Evolutionary conservation across 306 rosid genomes (phyloP).

Genomic region (Rosa lucieae): DNA sequence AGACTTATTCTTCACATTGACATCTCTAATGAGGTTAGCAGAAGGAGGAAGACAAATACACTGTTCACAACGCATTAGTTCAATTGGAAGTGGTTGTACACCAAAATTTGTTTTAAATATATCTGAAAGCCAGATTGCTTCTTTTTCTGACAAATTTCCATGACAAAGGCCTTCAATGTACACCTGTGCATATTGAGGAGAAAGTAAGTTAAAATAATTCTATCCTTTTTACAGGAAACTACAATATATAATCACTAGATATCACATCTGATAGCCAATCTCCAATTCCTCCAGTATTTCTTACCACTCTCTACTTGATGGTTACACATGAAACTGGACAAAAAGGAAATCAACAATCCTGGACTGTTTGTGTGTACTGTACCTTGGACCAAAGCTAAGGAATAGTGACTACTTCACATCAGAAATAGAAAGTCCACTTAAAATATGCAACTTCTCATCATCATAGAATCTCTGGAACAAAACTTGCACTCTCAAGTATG

Average conservation of each 20-base stretch:
- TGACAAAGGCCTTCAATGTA: conserved; percentile 92
- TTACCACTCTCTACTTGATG: not conserved
- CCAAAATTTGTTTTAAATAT: conserved; percentile 68
- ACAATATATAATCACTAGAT: conserved; percentile 2
- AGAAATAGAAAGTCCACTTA: conserved; percentile 55
- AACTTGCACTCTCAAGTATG: conserved; percentile 78
- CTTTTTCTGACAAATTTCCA: conserved; percentile 79
- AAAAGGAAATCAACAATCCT: not conserved
- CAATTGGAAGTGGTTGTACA: conserved; percentile 63
- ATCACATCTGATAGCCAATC: not conserved
- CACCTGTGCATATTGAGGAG: conserved; percentile 46
- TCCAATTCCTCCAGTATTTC: not conserved
- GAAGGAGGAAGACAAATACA: conserved; percentile 69
- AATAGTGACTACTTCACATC: conserved; percentile 68
- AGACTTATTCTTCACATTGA: conserved; percentile 67
- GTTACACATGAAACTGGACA: not conserved
- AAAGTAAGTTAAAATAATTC: conserved; percentile 17
- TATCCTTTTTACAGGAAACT: not conserved
- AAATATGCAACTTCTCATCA: conserved; percentile 59
- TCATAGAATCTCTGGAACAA: conserved; percentile 76
- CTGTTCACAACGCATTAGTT: conserved; percentile 68
- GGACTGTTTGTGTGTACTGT: not conserved
- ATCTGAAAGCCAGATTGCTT: conserved; percentile 67
- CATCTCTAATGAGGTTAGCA: conserved; percentile 79
- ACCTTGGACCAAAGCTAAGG: conserved; percentile 90